Evolutionary conservation across 345 rosid species (phyloP).

Genomic region (Zanthoxylum bungeanum): DNA sequence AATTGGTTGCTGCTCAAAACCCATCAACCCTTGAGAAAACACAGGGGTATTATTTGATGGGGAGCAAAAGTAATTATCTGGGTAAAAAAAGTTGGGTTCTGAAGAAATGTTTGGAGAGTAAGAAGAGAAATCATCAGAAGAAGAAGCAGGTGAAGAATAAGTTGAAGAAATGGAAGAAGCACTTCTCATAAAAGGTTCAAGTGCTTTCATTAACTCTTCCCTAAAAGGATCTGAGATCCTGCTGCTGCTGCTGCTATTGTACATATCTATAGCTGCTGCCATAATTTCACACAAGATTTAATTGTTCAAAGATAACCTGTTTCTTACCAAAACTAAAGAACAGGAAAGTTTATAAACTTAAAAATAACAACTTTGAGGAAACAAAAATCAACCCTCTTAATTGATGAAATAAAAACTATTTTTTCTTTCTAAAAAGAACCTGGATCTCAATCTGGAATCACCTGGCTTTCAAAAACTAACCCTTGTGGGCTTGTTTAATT

Average conservation of each 20-base stretch:
- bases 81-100: constrained; percentile 10
- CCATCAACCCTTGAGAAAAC: constrained; percentile 28
- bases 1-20: constrained; percentile 35
- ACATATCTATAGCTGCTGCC: constrained; percentile 58
- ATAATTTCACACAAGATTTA: constrained; percentile 5
- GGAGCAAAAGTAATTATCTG: constrained; percentile 19
- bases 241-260: constrained; percentile 30
- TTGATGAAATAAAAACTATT: too few species aligned
- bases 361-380: constrained; percentile 31
- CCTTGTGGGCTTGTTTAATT: constrained; percentile 9
- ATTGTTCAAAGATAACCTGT: constrained; percentile 14
- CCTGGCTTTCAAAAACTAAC: constrained; percentile 32
- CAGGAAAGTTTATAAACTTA: too few species aligned
- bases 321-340: too few species aligned
- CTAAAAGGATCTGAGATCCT: constrained; percentile 46
- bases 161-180: constrained; percentile 27
- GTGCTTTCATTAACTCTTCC: constrained; percentile 64
- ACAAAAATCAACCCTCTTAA: constrained; percentile 46
- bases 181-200: constrained; percentile 49
- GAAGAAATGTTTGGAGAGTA: constrained; percentile 14
- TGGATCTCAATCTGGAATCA: constrained; percentile 48
- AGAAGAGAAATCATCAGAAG: too few species aligned
- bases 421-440: too few species aligned
- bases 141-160: constrained; percentile 4
- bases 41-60: constrained; percentile 21